Conservation (phyloP, 345 rosid species). For the Ceriops tagal region DNA sequence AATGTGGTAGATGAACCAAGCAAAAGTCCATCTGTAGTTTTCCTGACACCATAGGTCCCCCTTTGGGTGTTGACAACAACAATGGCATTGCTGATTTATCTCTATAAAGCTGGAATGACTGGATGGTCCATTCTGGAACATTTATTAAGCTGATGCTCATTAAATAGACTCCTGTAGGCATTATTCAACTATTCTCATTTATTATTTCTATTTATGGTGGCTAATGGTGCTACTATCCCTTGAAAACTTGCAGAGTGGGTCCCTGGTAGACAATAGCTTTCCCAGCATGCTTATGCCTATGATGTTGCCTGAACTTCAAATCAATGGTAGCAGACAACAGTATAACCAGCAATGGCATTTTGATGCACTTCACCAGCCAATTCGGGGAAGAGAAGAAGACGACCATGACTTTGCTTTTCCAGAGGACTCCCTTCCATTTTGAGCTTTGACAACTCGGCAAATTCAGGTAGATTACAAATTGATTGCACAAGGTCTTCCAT, state of each 20-base stretch:
- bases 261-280: constrained; percentile 60
- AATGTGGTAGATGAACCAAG: neutral
- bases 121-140: too few species aligned
- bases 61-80: too few species aligned
- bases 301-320: constrained; percentile 62
- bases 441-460: constrained; percentile 60
- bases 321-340: constrained; percentile 52
- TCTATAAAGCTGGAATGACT: too few species aligned
- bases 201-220: neutral
- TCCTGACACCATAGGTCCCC: neutral
- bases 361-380: constrained; percentile 54
- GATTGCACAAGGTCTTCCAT: neutral
- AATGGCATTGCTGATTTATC: too few species aligned
- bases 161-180: too few species aligned
- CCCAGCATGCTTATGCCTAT: constrained; percentile 54
- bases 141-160: too few species aligned
- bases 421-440: constrained; percentile 54
- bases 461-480: constrained; percentile 47
- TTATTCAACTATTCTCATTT: too few species aligned
- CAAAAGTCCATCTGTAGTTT: neutral
- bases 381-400: constrained; percentile 73
- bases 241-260: constrained; percentile 47
- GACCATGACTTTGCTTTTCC: constrained; percentile 42
- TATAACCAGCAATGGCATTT: constrained; percentile 64
- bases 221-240: neutral